Base-by-base conservation (phyloP, 2,329 filamentous ascomycete genomes). In the Didymella arachidicola region DNA sequence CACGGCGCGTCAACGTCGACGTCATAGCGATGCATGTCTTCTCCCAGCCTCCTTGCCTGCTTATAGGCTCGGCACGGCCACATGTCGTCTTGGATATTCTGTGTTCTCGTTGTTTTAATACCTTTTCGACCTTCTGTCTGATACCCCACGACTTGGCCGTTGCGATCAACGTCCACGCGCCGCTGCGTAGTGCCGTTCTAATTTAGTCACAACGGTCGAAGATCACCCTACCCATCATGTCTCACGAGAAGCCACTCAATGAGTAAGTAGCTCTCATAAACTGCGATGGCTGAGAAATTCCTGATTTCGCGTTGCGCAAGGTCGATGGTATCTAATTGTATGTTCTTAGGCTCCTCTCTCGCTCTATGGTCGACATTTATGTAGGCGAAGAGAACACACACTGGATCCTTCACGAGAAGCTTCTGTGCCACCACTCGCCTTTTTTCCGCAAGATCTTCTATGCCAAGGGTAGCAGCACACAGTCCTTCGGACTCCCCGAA, bases 401-500 rank as follows among this genome's bases (percentile, higher is more conserved):
- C 72, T 85, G 82, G 82, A 78, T 81, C 55, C 77, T 85, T 4
- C 83, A 85, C 77, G 82, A 85, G 68, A 83, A 83, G 64, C 82
- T 85, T 7, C 80, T 85, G 44, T 84, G 81, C 77, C 70, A 83
- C 67, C 79, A 83, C 72, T 83, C 81, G 32, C 78, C 79, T 46
- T 84, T 83, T 77, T 85, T 85, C 79, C 76, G 79, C 66, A 78
- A 79, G 53, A 79, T 81, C 72, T 84, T 85, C 77, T 80, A 82
- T 71, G 65, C 61, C 55, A 77, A 79, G 49, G 57, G 67, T 45
- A 62, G 54, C 10, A 74, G 71, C 19, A 71, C 67, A 49, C 77
- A 78, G 42, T 69, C 72, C 46, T 83, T 80, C 62, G 81, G 80
- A 22, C 79, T 85, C 2, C 82, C 82, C 34, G 79, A 86, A 45